Evolutionary conservation across 768 basidiomycete species (phyloP), one percentile per base, ranked within the genome.

Genomic region (Podaxis pistillaris): DNA sequence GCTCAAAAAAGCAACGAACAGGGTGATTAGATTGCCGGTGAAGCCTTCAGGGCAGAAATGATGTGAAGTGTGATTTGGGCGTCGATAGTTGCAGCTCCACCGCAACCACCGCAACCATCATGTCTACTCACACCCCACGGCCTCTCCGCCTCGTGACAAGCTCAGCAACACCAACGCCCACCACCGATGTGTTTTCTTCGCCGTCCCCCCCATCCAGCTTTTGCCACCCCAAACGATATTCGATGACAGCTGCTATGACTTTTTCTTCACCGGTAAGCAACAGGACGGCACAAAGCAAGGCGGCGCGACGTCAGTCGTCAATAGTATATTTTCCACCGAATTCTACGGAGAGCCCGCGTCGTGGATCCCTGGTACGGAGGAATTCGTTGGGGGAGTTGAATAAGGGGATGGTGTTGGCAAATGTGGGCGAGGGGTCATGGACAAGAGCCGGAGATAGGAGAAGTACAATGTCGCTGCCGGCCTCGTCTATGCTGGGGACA

Each of bases 241-340:
- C 61, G 7, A 40, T 56, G 54, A 53, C 36, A 33, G 50, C 59
- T 41, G 36, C 47, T 1, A 49, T n/a, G 4, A 38, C 30, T 13
- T 38, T 22, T n/a, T 56, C 56, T n/a, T 57, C 47, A 17, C 36
- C 58, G 9, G 40, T 41, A n/a, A 30, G 26, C 24, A 19, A 24
- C 8, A 33, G 33, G 7, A 19, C 49, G 15, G 40, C 59, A 26
- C 19, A 53, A 19, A 28, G 7, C 58, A 66, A 60, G 22, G 63
- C 66, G n/a, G 58, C 72, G 38, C 77, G 81, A 40, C 76, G 82
- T 40, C 81, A 83, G 66, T 83, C 85, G 12, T 83, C 84, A 1
- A 86, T 87, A 50, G 81, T 81, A 2, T 86, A 86, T 63, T 73
- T 76, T 64, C 70, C 76, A 38, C 68, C 70, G n/a, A 67, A 73